A percentile compares a stretch with the other conserved stretches of the same genome.
Conservation (phyloP, 805 yeast species). For the Kregervanrija delftensis region DNA sequence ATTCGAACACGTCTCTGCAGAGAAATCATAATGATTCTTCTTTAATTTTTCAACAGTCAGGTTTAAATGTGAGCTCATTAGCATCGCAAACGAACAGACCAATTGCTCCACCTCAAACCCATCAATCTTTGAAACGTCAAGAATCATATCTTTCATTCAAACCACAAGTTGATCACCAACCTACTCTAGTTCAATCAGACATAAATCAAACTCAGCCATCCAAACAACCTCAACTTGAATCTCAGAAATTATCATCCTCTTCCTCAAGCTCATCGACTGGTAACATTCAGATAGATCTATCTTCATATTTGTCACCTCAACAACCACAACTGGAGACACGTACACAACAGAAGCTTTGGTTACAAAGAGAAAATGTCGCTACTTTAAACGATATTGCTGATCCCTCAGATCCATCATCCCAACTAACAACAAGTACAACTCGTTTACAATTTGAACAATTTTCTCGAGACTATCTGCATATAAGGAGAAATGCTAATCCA, state of each 20-base stretch:
- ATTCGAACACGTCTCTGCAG: too few relatives aligned
- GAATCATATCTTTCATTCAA: slow-evolving; percentile 14
- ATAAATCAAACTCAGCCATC: slow-evolving; percentile 2
- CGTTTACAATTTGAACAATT: slow-evolving; percentile 75
- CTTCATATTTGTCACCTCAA: slow-evolving; percentile 28
- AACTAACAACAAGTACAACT: slow-evolving; percentile 33
- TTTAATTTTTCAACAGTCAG: slow-evolving; percentile 21
- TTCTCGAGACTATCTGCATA: slow-evolving; percentile 65
- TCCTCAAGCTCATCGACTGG: too few relatives aligned
- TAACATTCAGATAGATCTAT: slow-evolving; percentile 9
- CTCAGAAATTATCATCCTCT: background rate
- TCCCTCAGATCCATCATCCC: slow-evolving; percentile 19
- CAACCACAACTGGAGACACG: slow-evolving; percentile 48
- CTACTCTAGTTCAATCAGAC: background rate
- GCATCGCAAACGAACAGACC: slow-evolving; percentile 3
- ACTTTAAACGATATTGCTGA: slow-evolving; percentile 50
- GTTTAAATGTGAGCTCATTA: slow-evolving; percentile 10
- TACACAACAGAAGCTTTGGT: slow-evolving; percentile 80
- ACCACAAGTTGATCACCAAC: slow-evolving; percentile 1
- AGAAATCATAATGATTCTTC: slow-evolving; percentile 9
- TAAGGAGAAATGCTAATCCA: slow-evolving; percentile 66
- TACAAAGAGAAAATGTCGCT: slow-evolving; percentile 59
- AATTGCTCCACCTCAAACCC: background rate
- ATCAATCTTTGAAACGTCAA: slow-evolving; percentile 15
- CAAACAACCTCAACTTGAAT: background rate